These are phyloP conservation scores for Chlorella sp. DNA, from an alignment of 139 green algal genomes.

Conservation along the genomic window DNA sequence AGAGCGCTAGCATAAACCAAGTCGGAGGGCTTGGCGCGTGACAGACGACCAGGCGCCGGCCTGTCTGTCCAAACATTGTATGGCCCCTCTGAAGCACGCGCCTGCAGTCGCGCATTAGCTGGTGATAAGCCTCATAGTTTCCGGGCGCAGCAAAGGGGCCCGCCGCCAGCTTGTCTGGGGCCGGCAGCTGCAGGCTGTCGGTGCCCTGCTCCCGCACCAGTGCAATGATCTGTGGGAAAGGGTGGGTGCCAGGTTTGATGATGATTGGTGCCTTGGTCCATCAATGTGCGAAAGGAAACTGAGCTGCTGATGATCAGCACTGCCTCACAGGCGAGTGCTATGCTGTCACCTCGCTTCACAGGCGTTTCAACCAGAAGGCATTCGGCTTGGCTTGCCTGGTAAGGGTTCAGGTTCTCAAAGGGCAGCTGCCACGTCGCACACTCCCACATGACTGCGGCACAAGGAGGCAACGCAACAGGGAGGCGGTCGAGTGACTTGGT, in stretches of 20 bases:
- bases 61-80: too few species aligned
- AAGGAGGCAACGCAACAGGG: background rate
- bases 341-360: too few species aligned
- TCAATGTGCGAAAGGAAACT: too few species aligned
- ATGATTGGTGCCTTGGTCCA: too few species aligned
- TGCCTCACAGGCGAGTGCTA: too few species aligned
- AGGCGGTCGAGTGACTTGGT: too few species aligned
- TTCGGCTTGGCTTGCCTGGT: background rate
- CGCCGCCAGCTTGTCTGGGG: background rate
- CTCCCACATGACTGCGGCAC: background rate
- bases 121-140: background rate
- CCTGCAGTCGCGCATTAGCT: background rate
- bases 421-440: background rate
- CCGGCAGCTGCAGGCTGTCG: background rate
- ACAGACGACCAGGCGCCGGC: too few species aligned
- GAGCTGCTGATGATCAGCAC: background rate
- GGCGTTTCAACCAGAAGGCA: too few species aligned
- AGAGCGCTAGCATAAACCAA: too few species aligned
- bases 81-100: too few species aligned
- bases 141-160: background rate
- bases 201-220: background rate
- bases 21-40: too few species aligned
- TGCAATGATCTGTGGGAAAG: background rate
- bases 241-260: too few species aligned
- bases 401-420: constrained; percentile 4